Conservation (phyloP, 139 green algal genomes). For the Chlorella vulgaris region DNA sequence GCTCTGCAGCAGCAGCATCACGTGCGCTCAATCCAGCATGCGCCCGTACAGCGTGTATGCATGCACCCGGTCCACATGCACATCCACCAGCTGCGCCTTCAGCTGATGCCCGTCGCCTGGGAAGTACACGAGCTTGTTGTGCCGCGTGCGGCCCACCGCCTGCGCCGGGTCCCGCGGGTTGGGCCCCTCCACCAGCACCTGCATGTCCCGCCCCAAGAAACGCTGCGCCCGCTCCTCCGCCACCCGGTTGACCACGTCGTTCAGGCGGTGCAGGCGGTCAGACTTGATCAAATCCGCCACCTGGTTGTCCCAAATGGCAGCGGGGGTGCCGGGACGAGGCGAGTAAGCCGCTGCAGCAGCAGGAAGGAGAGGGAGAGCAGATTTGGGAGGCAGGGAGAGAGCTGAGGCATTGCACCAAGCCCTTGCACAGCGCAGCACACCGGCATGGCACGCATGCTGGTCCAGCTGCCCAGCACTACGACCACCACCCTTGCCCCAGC, state of each 20-base stretch:
- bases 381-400: neutral
- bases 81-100: slow-evolving; percentile 69
- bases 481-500: neutral
- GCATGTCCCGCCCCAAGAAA: slow-evolving; percentile 65
- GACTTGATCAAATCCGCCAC: slow-evolving; percentile 94
- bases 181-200: slow-evolving; percentile 87
- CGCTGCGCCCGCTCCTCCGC: slow-evolving; percentile 87
- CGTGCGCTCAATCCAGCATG: slow-evolving; percentile 22
- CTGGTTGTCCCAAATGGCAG: slow-evolving; percentile 85
- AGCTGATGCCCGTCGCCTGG: slow-evolving; percentile 71
- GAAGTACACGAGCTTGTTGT: slow-evolving; percentile 97
- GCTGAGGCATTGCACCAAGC: neutral
- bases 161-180: slow-evolving; percentile 75
- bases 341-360: slow-evolving; percentile 68
- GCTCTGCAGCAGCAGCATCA: no score
- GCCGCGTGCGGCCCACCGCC: slow-evolving; percentile 82
- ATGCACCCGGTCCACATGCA: slow-evolving; percentile 69
- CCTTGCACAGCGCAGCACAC: neutral
- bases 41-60: slow-evolving; percentile 83
- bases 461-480: neutral
- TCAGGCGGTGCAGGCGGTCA: slow-evolving; percentile 93
- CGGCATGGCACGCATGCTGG: neutral
- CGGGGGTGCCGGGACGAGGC: slow-evolving; percentile 91
- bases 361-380: neutral
- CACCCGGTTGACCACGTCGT: slow-evolving; percentile 86